These are phyloP conservation scores for Pseudocercospora crystallina DNA, from an alignment of 2,329 filamentous ascomycete genomes.

Conservation along the genomic window DNA sequence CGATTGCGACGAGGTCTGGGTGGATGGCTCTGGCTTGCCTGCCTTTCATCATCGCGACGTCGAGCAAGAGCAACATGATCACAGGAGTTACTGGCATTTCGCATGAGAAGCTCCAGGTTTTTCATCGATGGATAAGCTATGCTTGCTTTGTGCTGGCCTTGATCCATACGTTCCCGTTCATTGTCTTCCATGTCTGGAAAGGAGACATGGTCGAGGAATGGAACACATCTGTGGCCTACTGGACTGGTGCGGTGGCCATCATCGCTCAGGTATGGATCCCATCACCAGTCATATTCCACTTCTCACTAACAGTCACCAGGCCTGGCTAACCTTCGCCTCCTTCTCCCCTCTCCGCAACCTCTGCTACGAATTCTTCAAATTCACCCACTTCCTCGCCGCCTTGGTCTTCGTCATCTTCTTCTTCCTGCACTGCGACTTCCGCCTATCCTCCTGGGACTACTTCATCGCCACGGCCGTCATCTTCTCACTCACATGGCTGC, in stretches of 20 bases:
- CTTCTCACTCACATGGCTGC: slow-evolving; percentile 51
- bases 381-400: slow-evolving; percentile 54
- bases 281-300: no score
- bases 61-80: slow-evolving; percentile 57
- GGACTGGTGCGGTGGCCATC: slow-evolving; percentile 57
- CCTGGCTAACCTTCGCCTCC: slow-evolving; percentile 54
- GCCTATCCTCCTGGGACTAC: slow-evolving; percentile 57
- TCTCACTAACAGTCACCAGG: slow-evolving; percentile 4
- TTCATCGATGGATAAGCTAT: slow-evolving; percentile 56
- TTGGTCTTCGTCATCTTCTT: slow-evolving; percentile 59
- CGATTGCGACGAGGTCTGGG: slow-evolving; percentile 53
- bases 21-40: slow-evolving; percentile 55
- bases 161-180: slow-evolving; percentile 61
- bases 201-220: slow-evolving; percentile 52
- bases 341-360: slow-evolving; percentile 53
- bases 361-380: slow-evolving; percentile 63
- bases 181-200: slow-evolving; percentile 52
- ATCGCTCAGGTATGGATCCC: slow-evolving; percentile 50
- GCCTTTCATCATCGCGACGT: slow-evolving; percentile 49
- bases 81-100: slow-evolving; percentile 55
- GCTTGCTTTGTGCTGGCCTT: slow-evolving; percentile 58
- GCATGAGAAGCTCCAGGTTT: slow-evolving; percentile 59
- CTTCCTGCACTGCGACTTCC: slow-evolving; percentile 61
- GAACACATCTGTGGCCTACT: slow-evolving; percentile 50
- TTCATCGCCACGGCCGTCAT: slow-evolving; percentile 58